Conservation (phyloP, 352 stramenopile species). For the Pythium volutum region DNA sequence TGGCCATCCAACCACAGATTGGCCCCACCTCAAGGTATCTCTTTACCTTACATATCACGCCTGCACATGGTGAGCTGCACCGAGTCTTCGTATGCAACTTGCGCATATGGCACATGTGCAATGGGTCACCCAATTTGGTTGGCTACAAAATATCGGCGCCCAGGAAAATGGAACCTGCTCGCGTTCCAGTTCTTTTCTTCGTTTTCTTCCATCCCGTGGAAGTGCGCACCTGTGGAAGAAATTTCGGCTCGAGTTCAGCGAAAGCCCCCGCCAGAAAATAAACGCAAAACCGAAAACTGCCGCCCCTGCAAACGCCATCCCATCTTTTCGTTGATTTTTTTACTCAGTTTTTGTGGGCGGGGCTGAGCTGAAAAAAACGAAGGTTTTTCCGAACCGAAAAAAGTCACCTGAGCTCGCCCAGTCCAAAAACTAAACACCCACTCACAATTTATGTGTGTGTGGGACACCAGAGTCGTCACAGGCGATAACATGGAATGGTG, state of each 20-base stretch:
- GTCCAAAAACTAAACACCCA: not conserved
- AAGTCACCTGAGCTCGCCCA: too few relatives aligned
- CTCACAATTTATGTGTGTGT: conserved; percentile 5
- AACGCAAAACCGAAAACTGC: not conserved
- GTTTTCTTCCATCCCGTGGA: conserved; percentile 23
- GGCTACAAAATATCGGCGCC: conserved; percentile 9
- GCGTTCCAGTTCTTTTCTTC: conserved; percentile 5
- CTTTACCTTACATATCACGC: not conserved
- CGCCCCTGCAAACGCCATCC: not conserved
- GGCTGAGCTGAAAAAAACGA: conserved; percentile 12
- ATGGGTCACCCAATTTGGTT: not conserved
- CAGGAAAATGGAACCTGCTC: not conserved
- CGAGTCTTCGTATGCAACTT: not conserved
- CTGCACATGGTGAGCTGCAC: not conserved
- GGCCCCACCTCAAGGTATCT: not conserved
- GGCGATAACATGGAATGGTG: not conserved
- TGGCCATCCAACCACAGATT: conserved; percentile 1
- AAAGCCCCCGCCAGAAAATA: conserved; percentile 6
- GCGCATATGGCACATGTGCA: not conserved
- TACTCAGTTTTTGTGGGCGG: not conserved
- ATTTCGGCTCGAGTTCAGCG: conserved; percentile 27
- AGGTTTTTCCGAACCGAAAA: conserved; percentile 12
- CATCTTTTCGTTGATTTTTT: conserved; percentile 3
- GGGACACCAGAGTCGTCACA: not conserved
- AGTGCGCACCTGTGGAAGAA: conserved; percentile 22